Conservation (phyloP, 208 protist genomes). For the Acanthamoeba sp. region DNA sequence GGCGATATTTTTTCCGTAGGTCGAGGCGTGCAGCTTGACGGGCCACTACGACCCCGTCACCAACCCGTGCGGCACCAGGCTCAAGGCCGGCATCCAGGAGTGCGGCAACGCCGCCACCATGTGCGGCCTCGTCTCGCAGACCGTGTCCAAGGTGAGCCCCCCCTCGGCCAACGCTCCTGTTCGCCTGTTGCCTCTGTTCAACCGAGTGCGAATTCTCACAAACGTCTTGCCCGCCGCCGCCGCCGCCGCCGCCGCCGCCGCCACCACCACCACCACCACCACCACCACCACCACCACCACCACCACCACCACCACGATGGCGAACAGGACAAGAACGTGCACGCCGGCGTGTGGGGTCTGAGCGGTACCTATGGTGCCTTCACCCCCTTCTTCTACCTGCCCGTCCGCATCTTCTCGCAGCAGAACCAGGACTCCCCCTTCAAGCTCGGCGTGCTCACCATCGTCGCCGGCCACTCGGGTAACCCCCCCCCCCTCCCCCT, state of each 20-base stretch:
- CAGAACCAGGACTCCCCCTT: slow-evolving; percentile 70
- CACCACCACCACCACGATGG: neutral
- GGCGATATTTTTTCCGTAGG: too few relatives aligned
- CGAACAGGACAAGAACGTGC: slow-evolving; percentile 44
- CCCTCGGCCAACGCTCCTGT: too few relatives aligned
- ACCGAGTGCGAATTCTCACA: too few relatives aligned
- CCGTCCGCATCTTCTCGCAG: slow-evolving; percentile 75
- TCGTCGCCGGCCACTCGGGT: slow-evolving; percentile 75
- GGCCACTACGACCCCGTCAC: slow-evolving; percentile 72
- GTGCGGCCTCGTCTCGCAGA: slow-evolving; percentile 63
- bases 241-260: too few relatives aligned
- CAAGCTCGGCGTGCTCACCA: slow-evolving; percentile 62
- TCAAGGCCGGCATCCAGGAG: slow-evolving; percentile 74
- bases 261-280: too few relatives aligned
- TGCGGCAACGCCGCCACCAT: slow-evolving; percentile 70
- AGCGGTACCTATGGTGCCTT: slow-evolving; percentile 77
- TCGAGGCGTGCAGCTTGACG: slow-evolving; percentile 70
- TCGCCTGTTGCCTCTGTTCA: too few relatives aligned
- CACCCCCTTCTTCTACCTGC: slow-evolving; percentile 74
- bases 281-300: too few relatives aligned
- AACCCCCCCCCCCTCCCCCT: neutral
- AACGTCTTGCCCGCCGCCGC: too few relatives aligned
- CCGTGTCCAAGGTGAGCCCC: slow-evolving; percentile 41
- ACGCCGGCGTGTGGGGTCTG: slow-evolving; percentile 61
- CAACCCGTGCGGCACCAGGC: slow-evolving; percentile 65